Evolutionary conservation across 106 monocot genomes (phyloP).

Genomic region (Acorus calamus): DNA sequence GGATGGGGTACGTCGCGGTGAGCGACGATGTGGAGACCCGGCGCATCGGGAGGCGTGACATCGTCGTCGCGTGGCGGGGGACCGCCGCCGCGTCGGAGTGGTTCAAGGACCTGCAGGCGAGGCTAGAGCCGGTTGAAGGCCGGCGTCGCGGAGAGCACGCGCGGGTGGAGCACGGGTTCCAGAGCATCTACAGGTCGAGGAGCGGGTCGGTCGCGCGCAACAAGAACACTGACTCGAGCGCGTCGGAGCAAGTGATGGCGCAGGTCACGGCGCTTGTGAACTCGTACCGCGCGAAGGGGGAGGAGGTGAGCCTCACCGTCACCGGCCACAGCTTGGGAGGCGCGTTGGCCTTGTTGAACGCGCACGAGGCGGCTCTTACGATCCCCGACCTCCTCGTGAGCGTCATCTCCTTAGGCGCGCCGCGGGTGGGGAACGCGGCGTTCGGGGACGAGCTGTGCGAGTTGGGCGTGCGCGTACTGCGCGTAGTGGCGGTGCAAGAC

Average conservation of each 20-base stretch:
- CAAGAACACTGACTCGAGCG: slow-evolving; percentile 28
- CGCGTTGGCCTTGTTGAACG: slow-evolving; percentile 55
- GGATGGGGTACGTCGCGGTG: slow-evolving; percentile 74
- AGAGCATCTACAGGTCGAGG: slow-evolving; percentile 48
- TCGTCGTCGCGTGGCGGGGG: slow-evolving; percentile 64
- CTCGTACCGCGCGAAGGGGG: slow-evolving; percentile 29
- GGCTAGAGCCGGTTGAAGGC: slow-evolving; percentile 18
- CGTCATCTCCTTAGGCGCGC: slow-evolving; percentile 60
- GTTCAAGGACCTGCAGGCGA: slow-evolving; percentile 40
- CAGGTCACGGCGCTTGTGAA: slow-evolving; percentile 37
- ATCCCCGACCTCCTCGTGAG: slow-evolving; percentile 28
- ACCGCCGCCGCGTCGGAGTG: slow-evolving; percentile 44
- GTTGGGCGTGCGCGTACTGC: slow-evolving; percentile 36
- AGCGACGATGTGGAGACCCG: slow-evolving; percentile 37
- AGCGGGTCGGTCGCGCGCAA: slow-evolving; percentile 30
- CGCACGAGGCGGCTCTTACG: slow-evolving; percentile 34
- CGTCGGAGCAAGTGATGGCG: slow-evolving; percentile 56
- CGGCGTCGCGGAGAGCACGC: neutral
- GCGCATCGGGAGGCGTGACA: slow-evolving; percentile 42
- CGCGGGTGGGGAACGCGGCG: slow-evolving; percentile 53
- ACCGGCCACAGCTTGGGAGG: slow-evolving; percentile 81
- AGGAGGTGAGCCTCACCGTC: slow-evolving; percentile 56
- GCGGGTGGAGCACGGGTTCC: slow-evolving; percentile 61
- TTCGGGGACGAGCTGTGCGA: slow-evolving; percentile 27
- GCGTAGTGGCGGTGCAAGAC: slow-evolving; percentile 47